Conservation (phyloP, 2,329 filamentous ascomycete species). For the Pseudocercospora macadamiae region DNA sequence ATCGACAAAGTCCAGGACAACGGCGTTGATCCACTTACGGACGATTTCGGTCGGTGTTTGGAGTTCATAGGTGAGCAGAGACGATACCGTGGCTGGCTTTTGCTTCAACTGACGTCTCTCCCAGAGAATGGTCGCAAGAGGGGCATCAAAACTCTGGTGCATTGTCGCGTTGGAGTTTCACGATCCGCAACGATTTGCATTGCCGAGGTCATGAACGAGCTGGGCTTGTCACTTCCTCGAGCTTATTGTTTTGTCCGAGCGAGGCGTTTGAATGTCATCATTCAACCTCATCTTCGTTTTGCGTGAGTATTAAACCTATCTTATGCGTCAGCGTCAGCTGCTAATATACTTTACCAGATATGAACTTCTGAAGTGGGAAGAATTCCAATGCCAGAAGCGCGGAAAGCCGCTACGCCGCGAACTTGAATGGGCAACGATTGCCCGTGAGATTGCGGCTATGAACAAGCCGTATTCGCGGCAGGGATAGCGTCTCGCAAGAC, state of each 20-base stretch:
- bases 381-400: constrained; percentile 65
- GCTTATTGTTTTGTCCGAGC: constrained; percentile 97
- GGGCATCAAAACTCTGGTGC: constrained; percentile 84
- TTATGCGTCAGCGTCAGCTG: constrained; percentile 8
- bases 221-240: constrained; percentile 80
- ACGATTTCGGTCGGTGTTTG: constrained; percentile 82
- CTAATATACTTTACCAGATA: constrained; percentile 50
- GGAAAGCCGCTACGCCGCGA: constrained; percentile 67
- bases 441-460: constrained; percentile 91
- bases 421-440: constrained; percentile 86
- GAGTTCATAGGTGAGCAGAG: constrained; percentile 81
- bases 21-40: constrained; percentile 86
- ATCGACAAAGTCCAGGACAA: constrained; percentile 93
- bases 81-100: neutral
- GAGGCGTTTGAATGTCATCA: constrained; percentile 91
- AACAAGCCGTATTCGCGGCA: constrained; percentile 87
- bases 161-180: constrained; percentile 94
- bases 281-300: constrained; percentile 93
- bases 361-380: constrained; percentile 95
- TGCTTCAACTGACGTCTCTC: neutral
- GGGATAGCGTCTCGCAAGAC: constrained; percentile 25
- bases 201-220: constrained; percentile 90
- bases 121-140: constrained; percentile 76
- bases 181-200: constrained; percentile 97
- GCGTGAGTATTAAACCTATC: constrained; percentile 55